These are phyloP conservation scores for Cardamine chenopodiifolia DNA, from an alignment of 345 rosid genomes.

Conservation along the genomic window DNA sequence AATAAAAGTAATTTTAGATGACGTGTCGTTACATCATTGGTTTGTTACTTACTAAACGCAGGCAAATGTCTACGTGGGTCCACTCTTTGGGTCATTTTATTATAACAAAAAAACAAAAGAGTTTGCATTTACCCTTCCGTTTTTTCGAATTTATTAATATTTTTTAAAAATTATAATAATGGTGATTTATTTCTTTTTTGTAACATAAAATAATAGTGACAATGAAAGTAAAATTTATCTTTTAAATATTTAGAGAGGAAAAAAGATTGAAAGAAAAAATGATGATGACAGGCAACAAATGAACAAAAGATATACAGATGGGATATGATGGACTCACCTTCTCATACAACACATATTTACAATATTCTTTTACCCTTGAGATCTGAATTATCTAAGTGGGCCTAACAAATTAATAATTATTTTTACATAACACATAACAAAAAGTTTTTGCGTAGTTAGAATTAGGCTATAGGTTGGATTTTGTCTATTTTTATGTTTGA, in stretches of 20 bases:
- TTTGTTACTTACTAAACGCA: not conserved
- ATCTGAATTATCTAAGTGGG: not conserved
- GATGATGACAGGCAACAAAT: not conserved
- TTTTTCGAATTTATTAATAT: not conserved
- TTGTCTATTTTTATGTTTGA: no score
- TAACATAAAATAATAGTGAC: not conserved
- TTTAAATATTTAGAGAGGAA: not conserved
- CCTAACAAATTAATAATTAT: not conserved
- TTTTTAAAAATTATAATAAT: no score
- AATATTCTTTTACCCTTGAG: not conserved
- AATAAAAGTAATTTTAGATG: not conserved
- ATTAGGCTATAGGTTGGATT: no score
- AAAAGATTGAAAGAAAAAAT: not conserved
- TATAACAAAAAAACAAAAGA: no score
- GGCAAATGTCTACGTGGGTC: not conserved
- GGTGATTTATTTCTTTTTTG: not conserved
- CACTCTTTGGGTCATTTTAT: not conserved
- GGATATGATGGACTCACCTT: slow-evolving; percentile 24
- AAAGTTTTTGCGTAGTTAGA: no score
- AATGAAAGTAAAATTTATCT: not conserved
- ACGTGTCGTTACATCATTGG: slow-evolving; percentile 11
- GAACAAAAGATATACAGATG: not conserved
- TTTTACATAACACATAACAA: not conserved
- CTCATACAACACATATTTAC: not conserved
- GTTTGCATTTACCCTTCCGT: not conserved